These are phyloP conservation scores for Macrophomina phaseolina DNA, from an alignment of 2,329 filamentous ascomycete species.

Conservation along the genomic window DNA sequence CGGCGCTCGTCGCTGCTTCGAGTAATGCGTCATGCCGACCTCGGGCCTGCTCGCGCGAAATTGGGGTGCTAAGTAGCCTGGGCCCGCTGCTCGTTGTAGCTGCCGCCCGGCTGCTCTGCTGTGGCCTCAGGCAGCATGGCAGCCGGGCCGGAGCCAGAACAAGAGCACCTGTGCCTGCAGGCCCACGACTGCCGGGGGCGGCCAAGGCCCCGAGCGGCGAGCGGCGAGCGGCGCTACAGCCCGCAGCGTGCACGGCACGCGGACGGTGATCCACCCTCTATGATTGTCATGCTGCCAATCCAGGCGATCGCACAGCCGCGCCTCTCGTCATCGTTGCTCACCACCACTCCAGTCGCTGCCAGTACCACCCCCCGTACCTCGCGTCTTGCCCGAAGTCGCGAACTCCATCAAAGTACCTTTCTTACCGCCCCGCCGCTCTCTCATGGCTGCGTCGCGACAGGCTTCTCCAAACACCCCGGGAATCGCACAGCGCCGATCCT, in stretches of 20 bases:
- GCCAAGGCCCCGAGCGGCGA: slow-evolving; percentile 21
- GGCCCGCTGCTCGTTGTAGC: neutral
- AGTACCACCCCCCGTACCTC: slow-evolving; percentile 7
- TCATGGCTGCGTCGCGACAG: slow-evolving; percentile 16
- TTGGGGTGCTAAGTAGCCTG: neutral
- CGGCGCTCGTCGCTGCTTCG: neutral
- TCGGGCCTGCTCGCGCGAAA: neutral
- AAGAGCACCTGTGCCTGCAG: too few species aligned
- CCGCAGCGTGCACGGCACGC: slow-evolving; percentile 1
- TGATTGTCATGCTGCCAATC: slow-evolving; percentile 26
- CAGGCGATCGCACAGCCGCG: slow-evolving; percentile 11
- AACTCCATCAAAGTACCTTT: neutral
- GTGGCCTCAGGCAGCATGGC: slow-evolving; percentile 16
- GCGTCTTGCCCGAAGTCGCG: neutral
- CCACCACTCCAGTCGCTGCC: slow-evolving; percentile 9
- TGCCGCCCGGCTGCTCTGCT: neutral
- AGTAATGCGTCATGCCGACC: slow-evolving; percentile 10
- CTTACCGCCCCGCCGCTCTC: neutral
- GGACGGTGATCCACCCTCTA: slow-evolving; percentile 18
- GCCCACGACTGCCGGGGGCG: neutral
- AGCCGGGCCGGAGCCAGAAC: slow-evolving; percentile 9
- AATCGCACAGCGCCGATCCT: slow-evolving; percentile 16
- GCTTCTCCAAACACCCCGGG: slow-evolving; percentile 1
- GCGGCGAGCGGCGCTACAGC: slow-evolving; percentile 8
- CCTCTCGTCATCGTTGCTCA: slow-evolving; percentile 24